Evolutionary conservation across 1,139 yeast species (phyloP), one percentile per base, ranked within the genome.

Genomic region (Arxiozyma slooffiae): DNA sequence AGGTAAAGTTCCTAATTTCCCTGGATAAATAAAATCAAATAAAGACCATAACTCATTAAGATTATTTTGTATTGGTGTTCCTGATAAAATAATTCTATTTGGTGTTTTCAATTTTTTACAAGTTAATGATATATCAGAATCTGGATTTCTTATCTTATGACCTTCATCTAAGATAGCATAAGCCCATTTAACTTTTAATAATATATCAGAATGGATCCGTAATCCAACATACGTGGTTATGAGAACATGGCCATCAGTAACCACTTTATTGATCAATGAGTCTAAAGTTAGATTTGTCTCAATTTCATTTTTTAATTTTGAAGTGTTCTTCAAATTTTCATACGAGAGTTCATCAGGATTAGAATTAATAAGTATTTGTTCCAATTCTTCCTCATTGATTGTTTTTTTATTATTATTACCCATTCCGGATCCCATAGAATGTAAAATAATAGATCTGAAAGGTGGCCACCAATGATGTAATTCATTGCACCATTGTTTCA

Each of bases 391-490:
- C 52, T 82, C 85, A 4, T 48, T 63, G 46, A 55, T 54, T 14
- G 69, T 68, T 30, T 67, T 68, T 24, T 66, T 68, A 11, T 69
- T 67, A 14, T 64, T 68, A 6, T 69, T 67, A 8, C 73, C 71
- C 89, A 92, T 83, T 0, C 96, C 98, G 1, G 89, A 74, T 0
- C 99, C 98, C 47, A 89, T 92, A 4, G 96, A 84, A 67, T 92
- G 98, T 45, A 92, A 70, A 48, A 92, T 88, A 2, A 86, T 82
- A 18, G 92, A 81, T 52, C 98, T 70, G 30, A 94, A 73, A 0
- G 97, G 90, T 1, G 98, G 97, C 97, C 97, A 92, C 98, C 98
- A 92, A 47, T 84, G 77, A 61, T 92, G 98, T 51, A 92, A 81
- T 66, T 92, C 98, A 55, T 83, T 85, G 6, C 90, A 95, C 98